phyloP scores from a whole-genome alignment of 2,329 filamentous ascomycete species.

The Leptosphaerulina australis region DNA sequence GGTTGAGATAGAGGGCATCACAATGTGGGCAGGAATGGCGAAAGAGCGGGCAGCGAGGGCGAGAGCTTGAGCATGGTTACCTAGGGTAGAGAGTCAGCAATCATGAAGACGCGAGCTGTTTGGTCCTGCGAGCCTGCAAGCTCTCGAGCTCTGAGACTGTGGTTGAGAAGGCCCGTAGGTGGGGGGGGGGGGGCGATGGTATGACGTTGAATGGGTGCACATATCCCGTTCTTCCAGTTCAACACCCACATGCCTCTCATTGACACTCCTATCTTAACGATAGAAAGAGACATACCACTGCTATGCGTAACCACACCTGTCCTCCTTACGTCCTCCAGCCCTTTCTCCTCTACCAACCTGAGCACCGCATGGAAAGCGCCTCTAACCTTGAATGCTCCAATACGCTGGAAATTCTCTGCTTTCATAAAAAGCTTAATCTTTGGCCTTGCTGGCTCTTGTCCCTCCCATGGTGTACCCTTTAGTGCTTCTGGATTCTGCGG shows the following conservation, averaged over 20 bases:
- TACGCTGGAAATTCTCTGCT: slow-evolving; percentile 88
- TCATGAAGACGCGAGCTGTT: too few species aligned
- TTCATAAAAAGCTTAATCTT: slow-evolving; percentile 85
- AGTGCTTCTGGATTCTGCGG: slow-evolving; percentile 64
- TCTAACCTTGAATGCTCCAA: slow-evolving; percentile 90
- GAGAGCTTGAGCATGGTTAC: slow-evolving; percentile 94
- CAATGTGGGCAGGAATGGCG: slow-evolving; percentile 79
- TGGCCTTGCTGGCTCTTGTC: slow-evolving; percentile 65
- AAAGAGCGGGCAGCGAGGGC: slow-evolving; percentile 79
- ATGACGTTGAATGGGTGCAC: too few species aligned
- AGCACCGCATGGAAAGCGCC: slow-evolving; percentile 88
- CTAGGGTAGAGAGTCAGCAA: slow-evolving; percentile 52
- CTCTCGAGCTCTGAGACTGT: background rate
- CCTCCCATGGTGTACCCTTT: slow-evolving; percentile 63
- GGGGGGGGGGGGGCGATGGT: background rate
- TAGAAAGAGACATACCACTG: slow-evolving; percentile 64
- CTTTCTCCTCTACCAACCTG: slow-evolving; percentile 66
- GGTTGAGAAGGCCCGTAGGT: background rate
- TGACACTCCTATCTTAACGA: background rate
- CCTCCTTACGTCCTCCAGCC: slow-evolving; percentile 52
- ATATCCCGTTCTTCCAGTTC: background rate
- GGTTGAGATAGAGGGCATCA: slow-evolving; percentile 88
- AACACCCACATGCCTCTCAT: background rate
- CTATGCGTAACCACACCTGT: slow-evolving; percentile 89
- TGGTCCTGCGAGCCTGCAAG: too few species aligned